These are phyloP conservation scores for Cyclocybe aegerita DNA, from an alignment of 768 basidiomycete genomes.

Conservation along the genomic window DNA sequence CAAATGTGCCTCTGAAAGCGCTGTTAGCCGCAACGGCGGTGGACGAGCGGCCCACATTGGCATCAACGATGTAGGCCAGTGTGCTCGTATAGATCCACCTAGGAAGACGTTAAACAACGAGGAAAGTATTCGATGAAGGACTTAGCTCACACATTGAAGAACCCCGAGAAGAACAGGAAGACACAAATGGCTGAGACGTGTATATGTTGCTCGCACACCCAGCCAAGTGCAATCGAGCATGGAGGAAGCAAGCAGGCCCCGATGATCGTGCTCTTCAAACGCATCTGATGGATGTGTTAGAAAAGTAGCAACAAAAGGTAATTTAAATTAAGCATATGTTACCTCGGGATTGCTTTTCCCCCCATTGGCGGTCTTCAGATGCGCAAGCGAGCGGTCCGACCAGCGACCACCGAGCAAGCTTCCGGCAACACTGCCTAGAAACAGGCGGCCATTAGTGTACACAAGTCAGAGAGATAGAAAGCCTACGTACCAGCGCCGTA, in stretches of 20 bases:
- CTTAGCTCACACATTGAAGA: constrained; percentile 65
- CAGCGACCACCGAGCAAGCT: constrained; percentile 45
- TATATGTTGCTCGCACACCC: constrained; percentile 65
- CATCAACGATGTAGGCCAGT: constrained; percentile 84
- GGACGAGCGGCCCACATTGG: constrained; percentile 78
- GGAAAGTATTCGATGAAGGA: not conserved
- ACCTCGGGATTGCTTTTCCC: constrained; percentile 65
- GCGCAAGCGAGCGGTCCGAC: constrained; percentile 40
- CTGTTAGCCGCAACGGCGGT: constrained; percentile 78
- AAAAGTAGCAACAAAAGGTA: not conserved
- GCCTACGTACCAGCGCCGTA: constrained; percentile 61
- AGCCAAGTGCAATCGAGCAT: constrained; percentile 68
- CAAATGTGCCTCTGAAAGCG: constrained; percentile 67
- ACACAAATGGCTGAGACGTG: constrained; percentile 70
- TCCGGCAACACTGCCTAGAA: constrained; percentile 36
- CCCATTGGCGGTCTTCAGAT: constrained; percentile 36
- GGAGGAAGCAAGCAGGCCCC: constrained; percentile 62
- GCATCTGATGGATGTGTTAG: constrained; percentile 59
- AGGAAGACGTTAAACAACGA: not conserved
- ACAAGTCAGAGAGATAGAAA: not conserved
- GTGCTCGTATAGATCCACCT: constrained; percentile 42
- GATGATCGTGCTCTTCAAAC: constrained; percentile 59
- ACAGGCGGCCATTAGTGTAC: not conserved
- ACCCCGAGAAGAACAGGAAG: constrained; percentile 70
- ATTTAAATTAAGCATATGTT: constrained; percentile 7